phyloP scores from a whole-genome alignment of 352 stramenopile genomes.

The Lagenidium giganteum region DNA sequence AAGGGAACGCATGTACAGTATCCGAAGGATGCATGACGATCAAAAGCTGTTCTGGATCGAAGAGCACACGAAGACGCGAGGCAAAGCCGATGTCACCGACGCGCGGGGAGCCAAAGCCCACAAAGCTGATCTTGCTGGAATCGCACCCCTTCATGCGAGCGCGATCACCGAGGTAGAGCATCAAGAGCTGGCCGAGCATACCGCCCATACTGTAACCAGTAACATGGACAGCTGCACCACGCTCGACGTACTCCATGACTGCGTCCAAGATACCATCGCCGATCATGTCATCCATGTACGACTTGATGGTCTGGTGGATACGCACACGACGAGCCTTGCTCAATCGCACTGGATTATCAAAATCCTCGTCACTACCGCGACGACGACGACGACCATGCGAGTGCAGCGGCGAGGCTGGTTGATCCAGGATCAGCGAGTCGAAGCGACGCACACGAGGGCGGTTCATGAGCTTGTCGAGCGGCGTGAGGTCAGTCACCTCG shows the following conservation, averaged over 20 bases:
- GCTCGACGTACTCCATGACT: slow-evolving; percentile 69
- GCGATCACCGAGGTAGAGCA: slow-evolving; percentile 72
- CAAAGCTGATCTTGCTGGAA: slow-evolving; percentile 77
- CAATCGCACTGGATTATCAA: slow-evolving; percentile 45
- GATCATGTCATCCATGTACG: slow-evolving; percentile 86
- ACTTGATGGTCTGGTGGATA: slow-evolving; percentile 74
- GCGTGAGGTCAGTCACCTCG: slow-evolving; percentile 52
- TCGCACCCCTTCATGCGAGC: slow-evolving; percentile 71
- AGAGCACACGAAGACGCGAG: slow-evolving; percentile 62
- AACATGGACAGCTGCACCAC: slow-evolving; percentile 69
- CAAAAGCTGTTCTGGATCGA: slow-evolving; percentile 70
- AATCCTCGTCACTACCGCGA: slow-evolving; percentile 53
- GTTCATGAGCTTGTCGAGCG: slow-evolving; percentile 73
- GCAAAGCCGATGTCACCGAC: slow-evolving; percentile 79
- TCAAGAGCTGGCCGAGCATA: slow-evolving; percentile 75
- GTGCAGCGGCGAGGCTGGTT: slow-evolving; percentile 45
- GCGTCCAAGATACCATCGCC: slow-evolving; percentile 66
- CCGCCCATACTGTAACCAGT: slow-evolving; percentile 86
- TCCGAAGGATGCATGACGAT: slow-evolving; percentile 85
- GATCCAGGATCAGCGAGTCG: slow-evolving; percentile 63
- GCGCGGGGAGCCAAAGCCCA: slow-evolving; percentile 78
- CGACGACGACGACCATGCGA: slow-evolving; percentile 48
- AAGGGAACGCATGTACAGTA: slow-evolving; percentile 76
- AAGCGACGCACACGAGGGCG: slow-evolving; percentile 55
- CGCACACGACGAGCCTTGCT: slow-evolving; percentile 56